A percentile compares a stretch with the other conserved stretches of the same genome.
Conservation (phyloP, 306 rosid species). For the Cucurbita pepo region DNA sequence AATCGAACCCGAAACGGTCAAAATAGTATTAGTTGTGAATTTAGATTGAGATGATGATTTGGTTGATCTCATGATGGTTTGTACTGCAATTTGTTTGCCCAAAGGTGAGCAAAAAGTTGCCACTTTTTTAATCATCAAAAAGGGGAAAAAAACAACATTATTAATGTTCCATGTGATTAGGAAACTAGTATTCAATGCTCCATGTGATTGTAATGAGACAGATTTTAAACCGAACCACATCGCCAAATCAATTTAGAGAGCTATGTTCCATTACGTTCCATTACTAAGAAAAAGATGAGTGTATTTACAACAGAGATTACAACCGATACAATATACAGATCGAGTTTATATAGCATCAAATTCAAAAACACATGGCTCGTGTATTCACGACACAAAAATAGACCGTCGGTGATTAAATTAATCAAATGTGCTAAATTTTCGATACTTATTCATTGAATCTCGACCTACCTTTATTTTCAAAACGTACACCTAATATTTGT, state of each 20-base stretch:
- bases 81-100: background rate
- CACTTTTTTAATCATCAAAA: background rate
- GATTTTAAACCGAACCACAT: background rate
- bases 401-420: no score
- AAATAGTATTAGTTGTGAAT: background rate
- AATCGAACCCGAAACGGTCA: background rate
- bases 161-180: constrained; percentile 6
- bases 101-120: background rate
- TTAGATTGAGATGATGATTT: background rate
- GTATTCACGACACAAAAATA: no score
- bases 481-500: background rate
- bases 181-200: background rate
- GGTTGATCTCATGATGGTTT: background rate
- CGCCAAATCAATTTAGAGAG: no score
- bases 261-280: no score
- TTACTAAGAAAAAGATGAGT: no score
- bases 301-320: no score
- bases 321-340: no score
- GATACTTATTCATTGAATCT: background rate
- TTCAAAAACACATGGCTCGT: no score
- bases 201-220: constrained; percentile 2
- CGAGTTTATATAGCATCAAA: no score
- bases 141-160: background rate
- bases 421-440: background rate
- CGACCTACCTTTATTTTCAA: background rate